A percentile compares a stretch with the other conserved stretches of the same genome.
These are phyloP conservation scores for Skeletonema tropicum DNA, from an alignment of 108 stramenopile genomes.

Conservation along the genomic window DNA sequence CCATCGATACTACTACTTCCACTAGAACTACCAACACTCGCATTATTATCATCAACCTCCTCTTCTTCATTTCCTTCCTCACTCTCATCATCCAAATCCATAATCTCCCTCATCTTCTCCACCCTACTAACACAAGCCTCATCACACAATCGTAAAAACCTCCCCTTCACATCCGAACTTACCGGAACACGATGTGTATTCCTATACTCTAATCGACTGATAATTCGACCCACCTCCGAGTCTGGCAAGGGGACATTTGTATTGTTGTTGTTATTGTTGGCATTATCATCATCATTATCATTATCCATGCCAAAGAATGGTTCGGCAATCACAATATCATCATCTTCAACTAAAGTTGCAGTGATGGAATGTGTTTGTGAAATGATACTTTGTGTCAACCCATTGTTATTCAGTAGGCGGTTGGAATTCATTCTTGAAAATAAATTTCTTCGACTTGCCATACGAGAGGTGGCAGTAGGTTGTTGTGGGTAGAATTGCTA, in stretches of 20 bases:
- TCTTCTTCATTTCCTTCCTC: too few relatives aligned
- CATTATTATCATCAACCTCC: not conserved
- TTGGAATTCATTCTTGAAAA: not conserved
- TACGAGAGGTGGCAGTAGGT: too few relatives aligned
- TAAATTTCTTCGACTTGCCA: not conserved
- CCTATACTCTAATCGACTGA: slow-evolving; percentile 31
- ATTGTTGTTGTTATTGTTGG: not conserved
- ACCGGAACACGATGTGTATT: slow-evolving; percentile 49
- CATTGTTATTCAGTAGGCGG: not conserved
- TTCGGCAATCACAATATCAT: not conserved
- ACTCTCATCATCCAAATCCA: slow-evolving; percentile 17
- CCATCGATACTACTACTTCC: not conserved
- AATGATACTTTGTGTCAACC: not conserved
- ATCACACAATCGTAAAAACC: slow-evolving; percentile 43
- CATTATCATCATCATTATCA: not conserved
- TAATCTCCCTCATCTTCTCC: slow-evolving; percentile 1
- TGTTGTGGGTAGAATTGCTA: too few relatives aligned
- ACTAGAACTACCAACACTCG: not conserved
- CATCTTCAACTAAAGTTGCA: not conserved
- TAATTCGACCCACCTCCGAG: slow-evolving; percentile 17
- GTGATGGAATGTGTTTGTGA: not conserved
- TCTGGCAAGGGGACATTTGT: not conserved
- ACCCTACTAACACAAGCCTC: slow-evolving; percentile 21
- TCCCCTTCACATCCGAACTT: slow-evolving; percentile 30
- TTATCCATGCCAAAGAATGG: not conserved